These are phyloP conservation scores for Pichia manshurica DNA, from an alignment of 805 yeast genomes.

Conservation along the genomic window DNA sequence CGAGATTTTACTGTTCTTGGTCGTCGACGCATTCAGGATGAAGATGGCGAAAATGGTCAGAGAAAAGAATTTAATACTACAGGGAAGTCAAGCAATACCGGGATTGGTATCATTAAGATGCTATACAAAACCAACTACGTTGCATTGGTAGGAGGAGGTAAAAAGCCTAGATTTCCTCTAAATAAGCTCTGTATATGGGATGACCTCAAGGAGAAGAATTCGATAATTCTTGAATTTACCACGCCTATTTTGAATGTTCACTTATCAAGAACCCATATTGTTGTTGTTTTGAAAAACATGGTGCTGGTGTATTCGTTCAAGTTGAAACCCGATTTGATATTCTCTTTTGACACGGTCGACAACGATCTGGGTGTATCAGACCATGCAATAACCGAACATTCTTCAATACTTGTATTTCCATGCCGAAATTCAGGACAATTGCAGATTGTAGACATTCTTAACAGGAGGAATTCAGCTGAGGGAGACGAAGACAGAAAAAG, in stretches of 20 bases:
- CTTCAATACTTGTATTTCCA: conserved; percentile 62
- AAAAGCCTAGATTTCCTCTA: conserved; percentile 67
- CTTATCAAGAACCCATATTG: conserved; percentile 67
- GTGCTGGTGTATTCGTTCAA: conserved; percentile 76
- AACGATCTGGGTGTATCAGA: conserved; percentile 64
- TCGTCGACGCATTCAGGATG: too few species aligned
- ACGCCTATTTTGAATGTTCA: conserved; percentile 70
- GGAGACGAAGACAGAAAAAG: conserved; percentile 56
- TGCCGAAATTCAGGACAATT: conserved; percentile 72
- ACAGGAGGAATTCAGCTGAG: conserved; percentile 25
- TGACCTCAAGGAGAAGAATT: conserved; percentile 71
- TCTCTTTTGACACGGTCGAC: conserved; percentile 57
- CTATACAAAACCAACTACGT: conserved; percentile 86
- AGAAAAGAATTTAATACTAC: background rate
- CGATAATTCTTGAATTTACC: conserved; percentile 68
- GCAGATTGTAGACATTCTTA: conserved; percentile 67
- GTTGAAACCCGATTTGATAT: conserved; percentile 66
- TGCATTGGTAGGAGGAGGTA: conserved; percentile 88
- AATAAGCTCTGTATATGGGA: conserved; percentile 89
- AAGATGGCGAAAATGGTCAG: background rate
- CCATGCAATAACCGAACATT: conserved; percentile 23
- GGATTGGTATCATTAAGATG: conserved; percentile 76
- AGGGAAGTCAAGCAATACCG: conserved; percentile 29
- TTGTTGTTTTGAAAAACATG: conserved; percentile 62
- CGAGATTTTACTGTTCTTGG: conserved; percentile 36